Base-by-base conservation (phyloP, 1,284 basidiomycete species). In the Thelephora terrestris region DNA sequence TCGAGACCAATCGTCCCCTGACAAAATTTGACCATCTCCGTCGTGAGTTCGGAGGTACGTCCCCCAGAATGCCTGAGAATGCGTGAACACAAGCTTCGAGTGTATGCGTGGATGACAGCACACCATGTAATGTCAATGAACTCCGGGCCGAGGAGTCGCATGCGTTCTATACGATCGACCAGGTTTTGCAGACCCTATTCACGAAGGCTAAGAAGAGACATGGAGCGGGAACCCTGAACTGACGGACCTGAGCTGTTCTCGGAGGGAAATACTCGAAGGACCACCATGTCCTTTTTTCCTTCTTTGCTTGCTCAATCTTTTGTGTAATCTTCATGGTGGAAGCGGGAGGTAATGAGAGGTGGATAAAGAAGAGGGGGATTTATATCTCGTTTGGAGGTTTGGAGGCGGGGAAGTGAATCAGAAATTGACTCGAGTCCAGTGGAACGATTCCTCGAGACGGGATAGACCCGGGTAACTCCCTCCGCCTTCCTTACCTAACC, bases 51-150 rank as follows among this genome's bases (percentile, higher is more conserved):
- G 45, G 91, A 93, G 20, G 93, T 95, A 53, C 93, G 79, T 50
- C 94, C 94, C 48, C 94, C 94, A 44, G 94, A 94, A 68, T 96
- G 95, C 90, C 90, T 93, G 55, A 17, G 32, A 32, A 20, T 27
- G 34, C 50, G 45, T 27, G 23, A 49, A 32, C 46, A 47, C 38
- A 48, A 49, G 48, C 43, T 48, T 50, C 16, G 53, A 35, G 43
- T n/a, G 27, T 20, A 7, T 42, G 47, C 39, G 40, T 39, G 9
- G 23, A 21, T 43, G 46, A 43, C 47, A 47, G 21, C 76, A 53
- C 52, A 84, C 93, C 91, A 98, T 63, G 94, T 99, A 62, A 99
- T 96, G 65, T 99, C 94, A 59, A 98, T 89, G 63, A 98, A 99
- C 68, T 96, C 95, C 16, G 96, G 96, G 4, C 96, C 96, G 42